A percentile compares a stretch with the other conserved stretches of the same genome.
phyloP scores from a whole-genome alignment of 176 grass and related monocot species.

The Oryza punctata region DNA sequence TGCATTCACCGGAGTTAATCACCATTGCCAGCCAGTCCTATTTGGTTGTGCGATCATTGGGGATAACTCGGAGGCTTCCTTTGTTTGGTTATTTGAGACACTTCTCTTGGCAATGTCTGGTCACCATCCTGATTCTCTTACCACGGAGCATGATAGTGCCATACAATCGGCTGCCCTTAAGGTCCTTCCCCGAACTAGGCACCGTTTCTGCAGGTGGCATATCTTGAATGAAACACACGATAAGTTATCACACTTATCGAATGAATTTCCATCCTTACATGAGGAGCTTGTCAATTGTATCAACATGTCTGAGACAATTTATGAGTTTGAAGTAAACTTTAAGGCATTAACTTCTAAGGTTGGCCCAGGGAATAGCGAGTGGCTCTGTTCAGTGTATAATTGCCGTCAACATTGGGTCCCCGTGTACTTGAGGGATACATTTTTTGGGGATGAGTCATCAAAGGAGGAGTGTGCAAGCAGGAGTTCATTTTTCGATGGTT shows the following conservation, averaged over 20 bases:
- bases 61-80: constrained; percentile 52
- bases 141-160: constrained; percentile 37
- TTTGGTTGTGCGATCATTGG: constrained; percentile 56
- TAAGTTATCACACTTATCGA: constrained; percentile 45
- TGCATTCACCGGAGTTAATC: constrained; percentile 56
- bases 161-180: constrained; percentile 32
- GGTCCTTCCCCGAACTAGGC: constrained; percentile 45
- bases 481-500: constrained; percentile 58
- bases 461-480: constrained; percentile 49
- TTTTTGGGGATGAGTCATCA: constrained; percentile 48
- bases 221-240: constrained; percentile 42
- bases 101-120: constrained; percentile 62
- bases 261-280: constrained; percentile 42
- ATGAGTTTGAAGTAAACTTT: constrained; percentile 57
- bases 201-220: constrained; percentile 50
- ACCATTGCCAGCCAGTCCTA: constrained; percentile 60
- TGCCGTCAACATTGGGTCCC: constrained; percentile 62
- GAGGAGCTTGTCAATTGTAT: constrained; percentile 45
- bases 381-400: constrained; percentile 52
- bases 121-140: constrained; percentile 49
- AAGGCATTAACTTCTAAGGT: constrained; percentile 46
- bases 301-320: constrained; percentile 44
- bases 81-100: constrained; percentile 60
- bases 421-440: constrained; percentile 49
- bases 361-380: constrained; percentile 27